These are phyloP conservation scores for Plectranthus barbatus DNA, from an alignment of 257 asterid genomes.

Conservation along the genomic window DNA sequence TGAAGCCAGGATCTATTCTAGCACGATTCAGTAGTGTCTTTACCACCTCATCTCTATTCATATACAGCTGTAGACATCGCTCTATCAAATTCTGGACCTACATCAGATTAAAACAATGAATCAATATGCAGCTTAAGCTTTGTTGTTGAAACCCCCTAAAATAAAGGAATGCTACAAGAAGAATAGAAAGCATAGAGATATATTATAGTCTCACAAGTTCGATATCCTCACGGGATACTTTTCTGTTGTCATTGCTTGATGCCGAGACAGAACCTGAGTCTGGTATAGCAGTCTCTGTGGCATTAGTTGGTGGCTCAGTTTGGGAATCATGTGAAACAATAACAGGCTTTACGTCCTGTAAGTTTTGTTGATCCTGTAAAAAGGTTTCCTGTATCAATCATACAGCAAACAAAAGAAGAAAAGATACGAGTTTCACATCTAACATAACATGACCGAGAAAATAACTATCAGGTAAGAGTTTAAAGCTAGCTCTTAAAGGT, in stretches of 20 bases:
- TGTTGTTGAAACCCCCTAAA: not conserved
- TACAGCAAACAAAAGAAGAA: not conserved
- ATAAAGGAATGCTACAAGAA: not conserved
- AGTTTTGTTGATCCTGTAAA: conserved; percentile 45
- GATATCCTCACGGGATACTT: conserved; percentile 92
- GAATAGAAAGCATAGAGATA: not conserved
- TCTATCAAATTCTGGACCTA: conserved; percentile 95
- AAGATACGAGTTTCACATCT: not conserved
- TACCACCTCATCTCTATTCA: conserved; percentile 90
- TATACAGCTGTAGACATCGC: conserved; percentile 85
- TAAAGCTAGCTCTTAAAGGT: not conserved
- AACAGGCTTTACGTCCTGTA: conserved; percentile 55
- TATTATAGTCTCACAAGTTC: conserved; percentile 61
- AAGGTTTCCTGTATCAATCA: not conserved
- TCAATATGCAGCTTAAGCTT: not conserved
- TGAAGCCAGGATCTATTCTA: conserved; percentile 96
- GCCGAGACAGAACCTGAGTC: conserved; percentile 92
- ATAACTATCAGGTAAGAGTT: not conserved
- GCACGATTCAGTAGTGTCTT: conserved; percentile 91
- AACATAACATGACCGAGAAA: not conserved
- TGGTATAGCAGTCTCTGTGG: conserved; percentile 59
- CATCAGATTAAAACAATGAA: conserved; percentile 18
- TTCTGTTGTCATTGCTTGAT: conserved; percentile 70
- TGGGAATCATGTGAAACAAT: conserved; percentile 56
- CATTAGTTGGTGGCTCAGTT: conserved; percentile 49